Evolutionary conservation across 179 eudicot species (phyloP), one percentile per base, ranked within the genome.

Genomic region (Heliamphora pulchella): DNA sequence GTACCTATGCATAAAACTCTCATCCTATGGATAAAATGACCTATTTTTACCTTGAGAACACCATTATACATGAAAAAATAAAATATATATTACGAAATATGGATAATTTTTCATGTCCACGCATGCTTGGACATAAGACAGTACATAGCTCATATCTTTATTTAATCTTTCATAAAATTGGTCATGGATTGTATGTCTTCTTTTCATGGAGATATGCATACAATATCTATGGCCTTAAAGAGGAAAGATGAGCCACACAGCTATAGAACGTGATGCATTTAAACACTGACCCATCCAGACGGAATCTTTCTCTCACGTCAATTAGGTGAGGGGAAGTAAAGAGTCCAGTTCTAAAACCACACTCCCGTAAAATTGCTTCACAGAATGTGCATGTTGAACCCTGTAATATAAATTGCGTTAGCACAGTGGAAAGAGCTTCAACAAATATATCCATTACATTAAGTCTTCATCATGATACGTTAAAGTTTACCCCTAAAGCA

Each of bases 361-460:
- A 86, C 78, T 94, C 93, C 51, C 93, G 90, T 81, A 94, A 80
- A 80, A 94, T 90, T 80, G 98, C 97, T 86, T 94, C 98, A 77
- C 89, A 87, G 82, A 94, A 92, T 77, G 97, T 85, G 82, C 98
- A 94, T 57, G 98, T 94, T 71, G 98, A 94, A 65, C 98, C 98
- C 98, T 94, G 90, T 59, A 85, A 75, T 61, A 77, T 41, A 47
- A 86, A 85, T 44, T 69, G 10, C 44, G 78, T 71, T 22, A 67
- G 57, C 53, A 69, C 66, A 82, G 67, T n/a, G 8, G 58, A 57
- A 79, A 78, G 22, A 78, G 6, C 48, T 78, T 67, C 17, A 48
- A 78, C 46, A 78, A 51, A 68, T 22, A 43, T 53, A 68, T 78
- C 43, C 15, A 14, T 53, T 54, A 59, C 41, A 54, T 54, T 22